Evolutionary conservation across 2,329 filamentous ascomycete genomes (phyloP).

Genomic region (Beauveria sp.): DNA sequence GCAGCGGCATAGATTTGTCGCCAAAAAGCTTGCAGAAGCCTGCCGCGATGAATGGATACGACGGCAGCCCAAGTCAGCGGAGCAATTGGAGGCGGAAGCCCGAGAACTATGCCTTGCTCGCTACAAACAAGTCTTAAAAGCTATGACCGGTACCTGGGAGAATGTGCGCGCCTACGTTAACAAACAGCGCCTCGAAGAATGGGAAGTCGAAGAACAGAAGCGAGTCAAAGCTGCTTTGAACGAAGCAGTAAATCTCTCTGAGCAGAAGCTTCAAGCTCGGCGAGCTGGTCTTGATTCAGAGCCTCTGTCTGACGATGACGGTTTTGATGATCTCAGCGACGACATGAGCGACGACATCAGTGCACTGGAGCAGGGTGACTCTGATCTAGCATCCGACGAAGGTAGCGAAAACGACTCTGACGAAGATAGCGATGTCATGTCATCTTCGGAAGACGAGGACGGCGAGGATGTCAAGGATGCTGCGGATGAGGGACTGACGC

Average conservation of each 20-base stretch:
- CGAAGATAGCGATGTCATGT: conserved; percentile 45
- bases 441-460: conserved; percentile 43
- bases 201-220: conserved; percentile 58
- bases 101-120: conserved; percentile 56
- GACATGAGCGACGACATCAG: conserved; percentile 32
- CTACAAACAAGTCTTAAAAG: conserved; percentile 64
- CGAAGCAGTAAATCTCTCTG: conserved; percentile 64
- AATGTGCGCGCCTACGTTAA: conserved; percentile 57
- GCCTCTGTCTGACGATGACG: conserved; percentile 35
- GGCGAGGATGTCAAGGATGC: conserved; percentile 40
- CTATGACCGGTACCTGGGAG: conserved; percentile 52
- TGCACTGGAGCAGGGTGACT: conserved; percentile 19
- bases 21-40: conserved; percentile 72
- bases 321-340: conserved; percentile 41
- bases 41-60: conserved; percentile 69
- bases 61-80: conserved; percentile 65
- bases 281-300: conserved; percentile 48
- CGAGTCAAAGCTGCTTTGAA: conserved; percentile 62
- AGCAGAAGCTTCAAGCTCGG: conserved; percentile 59
- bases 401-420: conserved; percentile 34
- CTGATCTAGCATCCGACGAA: conserved; percentile 27
- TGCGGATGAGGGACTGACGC: conserved; percentile 58
- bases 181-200: conserved; percentile 49
- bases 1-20: conserved; percentile 64
- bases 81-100: conserved; percentile 77